These are phyloP conservation scores for Beauveria bassiana DNA, from an alignment of 2,329 filamentous ascomycete genomes.

Conservation along the genomic window DNA sequence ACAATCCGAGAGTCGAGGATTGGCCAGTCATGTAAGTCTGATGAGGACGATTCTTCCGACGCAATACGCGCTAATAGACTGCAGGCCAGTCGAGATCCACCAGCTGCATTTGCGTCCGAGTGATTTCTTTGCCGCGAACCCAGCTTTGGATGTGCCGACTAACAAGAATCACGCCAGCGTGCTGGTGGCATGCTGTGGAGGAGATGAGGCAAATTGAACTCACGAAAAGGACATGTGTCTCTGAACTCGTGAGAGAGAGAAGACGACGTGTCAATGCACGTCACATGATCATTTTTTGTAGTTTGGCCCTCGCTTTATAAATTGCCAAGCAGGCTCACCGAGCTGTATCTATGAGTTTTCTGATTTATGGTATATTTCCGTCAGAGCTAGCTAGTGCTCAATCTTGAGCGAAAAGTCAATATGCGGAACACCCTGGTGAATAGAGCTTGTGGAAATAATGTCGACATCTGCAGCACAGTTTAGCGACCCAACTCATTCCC, in stretches of 20 bases:
- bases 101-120: constrained; percentile 37
- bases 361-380: constrained; percentile 9
- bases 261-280: background rate
- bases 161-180: constrained; percentile 31
- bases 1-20: constrained; percentile 41
- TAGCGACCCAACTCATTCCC: background rate
- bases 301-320: too few relatives aligned
- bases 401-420: constrained; percentile 97
- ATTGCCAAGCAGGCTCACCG: too few relatives aligned
- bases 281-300: background rate
- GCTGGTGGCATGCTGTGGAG: constrained; percentile 28
- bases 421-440: constrained; percentile 90
- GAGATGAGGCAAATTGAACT: background rate
- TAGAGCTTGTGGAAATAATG: constrained; percentile 91
- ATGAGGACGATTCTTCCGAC: background rate
- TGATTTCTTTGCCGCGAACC: constrained; percentile 39
- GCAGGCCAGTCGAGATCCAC: constrained; percentile 40
- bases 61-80: constrained; percentile 1
- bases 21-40: constrained; percentile 43
- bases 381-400: constrained; percentile 23
- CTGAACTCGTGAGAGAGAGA: background rate
- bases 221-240: background rate
- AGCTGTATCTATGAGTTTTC: background rate
- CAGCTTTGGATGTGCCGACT: constrained; percentile 35
- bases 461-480: constrained; percentile 60